Percentiles rank a stretch among this genome's conserved stretches.
Evolutionary conservation across 257 asterid species (phyloP).

Genomic region (Ehretia macrophylla): DNA sequence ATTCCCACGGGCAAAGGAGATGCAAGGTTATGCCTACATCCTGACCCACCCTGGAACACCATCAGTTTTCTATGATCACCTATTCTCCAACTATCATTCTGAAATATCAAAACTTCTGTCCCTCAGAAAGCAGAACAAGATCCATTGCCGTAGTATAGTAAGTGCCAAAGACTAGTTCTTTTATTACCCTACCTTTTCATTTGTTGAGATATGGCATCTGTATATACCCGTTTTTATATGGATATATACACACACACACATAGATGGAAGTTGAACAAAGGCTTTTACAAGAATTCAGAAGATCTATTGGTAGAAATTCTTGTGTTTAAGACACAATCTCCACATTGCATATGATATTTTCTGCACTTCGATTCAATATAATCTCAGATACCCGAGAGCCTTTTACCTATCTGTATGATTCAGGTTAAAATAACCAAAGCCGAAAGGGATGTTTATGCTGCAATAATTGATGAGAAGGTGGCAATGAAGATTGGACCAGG

Average conservation of each 20-base stretch:
- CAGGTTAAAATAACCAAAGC: slow-evolving; percentile 78
- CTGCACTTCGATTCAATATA: no score
- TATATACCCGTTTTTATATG: slow-evolving; percentile 1
- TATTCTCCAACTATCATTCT: slow-evolving; percentile 53
- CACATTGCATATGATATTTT: no score
- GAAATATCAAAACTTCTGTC: slow-evolving; percentile 56
- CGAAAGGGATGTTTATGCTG: slow-evolving; percentile 89
- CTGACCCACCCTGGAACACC: slow-evolving; percentile 73
- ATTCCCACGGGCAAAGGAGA: slow-evolving; percentile 52
- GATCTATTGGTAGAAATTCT: no score
- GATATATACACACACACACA: no score
- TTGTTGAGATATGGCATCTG: slow-evolving; percentile 4
- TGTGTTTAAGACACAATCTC: no score
- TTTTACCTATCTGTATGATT: slow-evolving; percentile 2
- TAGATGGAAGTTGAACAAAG: no score
- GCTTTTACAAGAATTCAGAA: no score
- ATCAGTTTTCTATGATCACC: slow-evolving; percentile 84
- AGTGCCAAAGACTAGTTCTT: slow-evolving; percentile 25
- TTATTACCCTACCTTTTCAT: not conserved
- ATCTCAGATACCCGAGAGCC: not conserved
- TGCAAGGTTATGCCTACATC: slow-evolving; percentile 56
- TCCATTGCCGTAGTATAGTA: slow-evolving; percentile 85
- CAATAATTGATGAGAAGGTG: slow-evolving; percentile 71
- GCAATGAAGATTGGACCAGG: slow-evolving; percentile 96
- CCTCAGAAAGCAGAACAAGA: slow-evolving; percentile 66